Evolutionary conservation across 495 filamentous ascomycete species (phyloP).

Genomic region (Penicillium cataractarum): DNA sequence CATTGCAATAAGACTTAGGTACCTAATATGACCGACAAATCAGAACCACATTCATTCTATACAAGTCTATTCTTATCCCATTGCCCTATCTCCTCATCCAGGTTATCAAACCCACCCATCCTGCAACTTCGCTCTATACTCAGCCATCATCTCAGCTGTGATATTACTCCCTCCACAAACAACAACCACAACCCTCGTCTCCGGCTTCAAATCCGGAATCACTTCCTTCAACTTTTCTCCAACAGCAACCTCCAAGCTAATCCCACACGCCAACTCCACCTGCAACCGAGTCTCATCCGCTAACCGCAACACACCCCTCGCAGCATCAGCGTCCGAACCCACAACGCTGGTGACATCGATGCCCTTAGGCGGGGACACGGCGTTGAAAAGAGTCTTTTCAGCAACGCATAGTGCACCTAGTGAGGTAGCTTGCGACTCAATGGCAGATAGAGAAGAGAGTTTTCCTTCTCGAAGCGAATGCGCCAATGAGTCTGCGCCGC

Average conservation of each 20-base stretch:
- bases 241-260: slow-evolving; percentile 59
- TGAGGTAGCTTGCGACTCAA: slow-evolving; percentile 77
- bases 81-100: background rate
- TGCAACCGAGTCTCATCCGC: slow-evolving; percentile 77
- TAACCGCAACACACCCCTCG: slow-evolving; percentile 67
- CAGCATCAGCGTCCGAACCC: slow-evolving; percentile 77
- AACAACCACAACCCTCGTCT: slow-evolving; percentile 76
- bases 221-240: slow-evolving; percentile 54
- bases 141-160: slow-evolving; percentile 63
- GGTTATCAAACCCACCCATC: slow-evolving; percentile 31
- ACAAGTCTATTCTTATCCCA: background rate
- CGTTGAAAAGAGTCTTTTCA: slow-evolving; percentile 66
- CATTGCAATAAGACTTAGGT: too few relatives aligned
- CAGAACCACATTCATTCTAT: too few relatives aligned
- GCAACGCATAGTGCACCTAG: slow-evolving; percentile 76
- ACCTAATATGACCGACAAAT: too few relatives aligned
- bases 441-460: slow-evolving; percentile 64
- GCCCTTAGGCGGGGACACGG: slow-evolving; percentile 35
- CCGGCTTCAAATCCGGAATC: slow-evolving; percentile 52
- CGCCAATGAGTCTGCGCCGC: slow-evolving; percentile 71
- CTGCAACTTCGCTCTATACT: slow-evolving; percentile 56
- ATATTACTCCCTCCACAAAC: slow-evolving; percentile 83
- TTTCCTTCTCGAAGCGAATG: slow-evolving; percentile 56
- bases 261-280: slow-evolving; percentile 84
- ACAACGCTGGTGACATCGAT: slow-evolving; percentile 63